A percentile compares a stretch with the other conserved stretches of the same genome.
Evolutionary conservation across 345 rosid species (phyloP).

Genomic region (Eucalyptus globulus): DNA sequence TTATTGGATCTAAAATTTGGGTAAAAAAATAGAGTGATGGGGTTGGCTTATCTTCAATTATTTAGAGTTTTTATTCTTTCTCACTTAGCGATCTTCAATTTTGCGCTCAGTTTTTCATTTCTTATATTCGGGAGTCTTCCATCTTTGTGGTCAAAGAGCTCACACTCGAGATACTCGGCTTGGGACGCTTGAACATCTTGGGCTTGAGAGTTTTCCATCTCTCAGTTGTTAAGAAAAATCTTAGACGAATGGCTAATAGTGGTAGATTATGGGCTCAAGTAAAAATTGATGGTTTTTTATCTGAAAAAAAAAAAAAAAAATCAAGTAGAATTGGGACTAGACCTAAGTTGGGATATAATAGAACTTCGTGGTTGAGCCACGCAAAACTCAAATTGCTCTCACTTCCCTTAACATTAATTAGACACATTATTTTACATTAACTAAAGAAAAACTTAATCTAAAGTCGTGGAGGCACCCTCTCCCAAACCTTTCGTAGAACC

Average conservation of each 20-base stretch:
- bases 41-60: not conserved
- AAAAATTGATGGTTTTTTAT: no score
- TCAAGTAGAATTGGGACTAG: not conserved
- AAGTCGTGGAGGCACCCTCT: no score
- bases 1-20: not conserved
- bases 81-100: not conserved
- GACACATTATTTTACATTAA: not conserved
- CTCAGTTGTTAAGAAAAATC: no score
- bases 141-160: not conserved
- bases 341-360: not conserved
- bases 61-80: not conserved
- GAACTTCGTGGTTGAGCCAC: not conserved
- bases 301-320: no score
- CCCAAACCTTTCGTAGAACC: no score
- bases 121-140: not conserved
- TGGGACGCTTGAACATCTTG: fast-evolving
- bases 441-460: not conserved
- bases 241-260: not conserved
- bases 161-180: not conserved
- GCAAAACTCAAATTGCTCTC: not conserved
- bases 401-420: not conserved
- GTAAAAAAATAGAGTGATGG: not conserved
- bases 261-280: not conserved
- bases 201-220: not conserved
- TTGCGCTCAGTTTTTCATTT: not conserved